Percentiles rank a stretch among this genome's conserved stretches.
Conservation (phyloP, 208 protist genomes). For the Angomonas deanei region DNA sequence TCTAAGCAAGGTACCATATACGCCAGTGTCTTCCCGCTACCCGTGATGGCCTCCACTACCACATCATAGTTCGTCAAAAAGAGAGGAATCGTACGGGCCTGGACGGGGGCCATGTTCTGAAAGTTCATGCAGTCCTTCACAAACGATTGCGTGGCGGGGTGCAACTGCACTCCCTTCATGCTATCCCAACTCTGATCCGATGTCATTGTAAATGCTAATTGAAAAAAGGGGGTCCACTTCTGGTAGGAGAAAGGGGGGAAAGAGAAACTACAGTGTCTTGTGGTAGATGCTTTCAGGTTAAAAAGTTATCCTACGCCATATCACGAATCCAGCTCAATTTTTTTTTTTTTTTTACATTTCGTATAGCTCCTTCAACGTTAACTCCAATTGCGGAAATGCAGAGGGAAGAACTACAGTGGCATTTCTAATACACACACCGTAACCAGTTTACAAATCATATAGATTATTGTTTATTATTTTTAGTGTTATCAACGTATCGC, state of each 20-base stretch:
- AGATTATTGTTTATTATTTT: no score
- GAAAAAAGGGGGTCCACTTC: background rate
- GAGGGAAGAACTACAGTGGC: no score
- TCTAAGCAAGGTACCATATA: slow-evolving; percentile 90
- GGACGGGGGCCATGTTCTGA: slow-evolving; percentile 86
- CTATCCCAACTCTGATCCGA: slow-evolving; percentile 54
- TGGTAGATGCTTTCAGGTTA: background rate
- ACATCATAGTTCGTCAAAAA: slow-evolving; percentile 90
- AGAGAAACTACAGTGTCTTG: background rate
- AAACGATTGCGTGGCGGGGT: slow-evolving; percentile 52
- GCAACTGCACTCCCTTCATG: slow-evolving; percentile 76
- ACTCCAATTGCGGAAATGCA: no score
- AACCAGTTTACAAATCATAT: no score
- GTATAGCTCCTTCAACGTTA: no score
- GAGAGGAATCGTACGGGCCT: slow-evolving; percentile 88
- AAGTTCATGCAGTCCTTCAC: slow-evolving; percentile 69
- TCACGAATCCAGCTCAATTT: no score
- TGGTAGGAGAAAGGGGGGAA: background rate
- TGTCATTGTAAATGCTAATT: background rate
- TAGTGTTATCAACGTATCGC: no score
- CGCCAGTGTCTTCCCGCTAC: slow-evolving; percentile 93
- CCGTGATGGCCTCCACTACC: slow-evolving; percentile 92
- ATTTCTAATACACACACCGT: no score
- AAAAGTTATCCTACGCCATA: no score
- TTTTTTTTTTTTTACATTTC: no score